Conservation (phyloP, 805 yeast genomes). For the Peterozyma xylosa region DNA sequence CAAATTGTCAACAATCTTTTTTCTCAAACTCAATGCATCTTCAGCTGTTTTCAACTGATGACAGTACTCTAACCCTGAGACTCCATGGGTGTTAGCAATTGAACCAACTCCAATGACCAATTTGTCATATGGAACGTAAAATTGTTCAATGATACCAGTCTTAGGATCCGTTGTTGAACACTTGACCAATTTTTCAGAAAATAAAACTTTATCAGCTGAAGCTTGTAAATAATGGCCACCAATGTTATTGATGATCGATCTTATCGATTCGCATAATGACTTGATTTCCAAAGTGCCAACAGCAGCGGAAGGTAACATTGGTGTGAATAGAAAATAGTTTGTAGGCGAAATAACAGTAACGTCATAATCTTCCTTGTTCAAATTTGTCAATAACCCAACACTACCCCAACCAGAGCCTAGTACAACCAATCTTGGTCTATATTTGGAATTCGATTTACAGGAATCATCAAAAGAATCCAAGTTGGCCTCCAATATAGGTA, state of each 20-base stretch:
- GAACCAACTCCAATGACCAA: constrained; percentile 66
- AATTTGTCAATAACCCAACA: constrained; percentile 45
- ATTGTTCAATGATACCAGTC: constrained; percentile 31
- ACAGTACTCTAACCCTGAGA: constrained; percentile 57
- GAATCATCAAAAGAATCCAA: constrained; percentile 51
- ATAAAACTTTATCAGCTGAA: constrained; percentile 49
- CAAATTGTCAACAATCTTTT: constrained; percentile 44
- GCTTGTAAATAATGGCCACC: constrained; percentile 61
- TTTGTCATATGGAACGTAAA: constrained; percentile 68
- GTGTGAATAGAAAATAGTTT: constrained; percentile 63
- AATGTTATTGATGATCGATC: constrained; percentile 43
- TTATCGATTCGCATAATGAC: constrained; percentile 56
- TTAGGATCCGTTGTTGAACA: constrained; percentile 37
- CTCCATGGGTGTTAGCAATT: constrained; percentile 63
- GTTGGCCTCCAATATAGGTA: constrained; percentile 50
- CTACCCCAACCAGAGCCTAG: constrained; percentile 73
- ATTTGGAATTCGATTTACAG: constrained; percentile 34
- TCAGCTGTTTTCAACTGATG: constrained; percentile 58
- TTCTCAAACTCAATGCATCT: constrained; percentile 52
- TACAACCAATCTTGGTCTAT: constrained; percentile 50
- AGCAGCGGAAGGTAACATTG: constrained; percentile 62
- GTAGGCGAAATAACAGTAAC: constrained; percentile 64
- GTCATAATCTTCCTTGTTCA: constrained; percentile 49
- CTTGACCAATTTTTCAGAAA: constrained; percentile 49
- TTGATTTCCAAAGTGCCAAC: constrained; percentile 64